These are phyloP conservation scores for Prunus yedoensis DNA, from an alignment of 331 rosid species.

Conservation along the genomic window DNA sequence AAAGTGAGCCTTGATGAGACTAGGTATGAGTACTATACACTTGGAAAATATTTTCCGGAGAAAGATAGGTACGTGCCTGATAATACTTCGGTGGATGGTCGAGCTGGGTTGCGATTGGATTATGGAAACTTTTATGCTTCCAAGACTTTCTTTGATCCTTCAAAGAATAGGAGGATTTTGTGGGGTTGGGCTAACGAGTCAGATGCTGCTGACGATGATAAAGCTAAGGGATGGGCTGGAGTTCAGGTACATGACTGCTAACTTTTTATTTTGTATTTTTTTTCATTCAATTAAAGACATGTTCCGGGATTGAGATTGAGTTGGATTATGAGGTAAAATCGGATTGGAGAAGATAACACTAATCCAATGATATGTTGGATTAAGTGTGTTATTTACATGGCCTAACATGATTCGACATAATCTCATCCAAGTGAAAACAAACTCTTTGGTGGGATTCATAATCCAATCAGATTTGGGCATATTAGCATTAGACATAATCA, in stretches of 20 bases:
- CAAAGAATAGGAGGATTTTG: slow-evolving; percentile 55
- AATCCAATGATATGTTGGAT: too few relatives aligned
- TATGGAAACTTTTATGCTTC: slow-evolving; percentile 95
- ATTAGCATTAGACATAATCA: too few relatives aligned
- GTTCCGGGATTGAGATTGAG: too few relatives aligned
- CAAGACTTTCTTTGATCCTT: slow-evolving; percentile 69
- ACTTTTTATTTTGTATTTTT: background rate
- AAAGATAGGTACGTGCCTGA: slow-evolving; percentile 57
- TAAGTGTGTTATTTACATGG: too few relatives aligned
- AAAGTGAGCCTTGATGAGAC: slow-evolving; percentile 77
- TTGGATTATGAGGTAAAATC: too few relatives aligned
- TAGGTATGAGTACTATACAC: slow-evolving; percentile 71
- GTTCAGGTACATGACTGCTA: slow-evolving; percentile 52
- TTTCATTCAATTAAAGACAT: background rate
- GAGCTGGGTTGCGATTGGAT: slow-evolving; percentile 78
- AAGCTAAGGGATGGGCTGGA: slow-evolving; percentile 86
- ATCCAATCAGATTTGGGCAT: too few relatives aligned
- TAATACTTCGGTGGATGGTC: slow-evolving; percentile 53
- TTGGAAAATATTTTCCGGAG: slow-evolving; percentile 43
- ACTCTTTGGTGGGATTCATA: too few relatives aligned
- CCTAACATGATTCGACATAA: too few relatives aligned
- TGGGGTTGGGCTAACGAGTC: slow-evolving; percentile 99
- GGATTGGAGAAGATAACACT: too few relatives aligned
- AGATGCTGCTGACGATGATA: slow-evolving; percentile 35
- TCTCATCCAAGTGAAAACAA: too few relatives aligned